Evolutionary conservation across 1,284 basidiomycete species (phyloP), one percentile per base, ranked within the genome.

Genomic region (Inonotus obliquus): DNA sequence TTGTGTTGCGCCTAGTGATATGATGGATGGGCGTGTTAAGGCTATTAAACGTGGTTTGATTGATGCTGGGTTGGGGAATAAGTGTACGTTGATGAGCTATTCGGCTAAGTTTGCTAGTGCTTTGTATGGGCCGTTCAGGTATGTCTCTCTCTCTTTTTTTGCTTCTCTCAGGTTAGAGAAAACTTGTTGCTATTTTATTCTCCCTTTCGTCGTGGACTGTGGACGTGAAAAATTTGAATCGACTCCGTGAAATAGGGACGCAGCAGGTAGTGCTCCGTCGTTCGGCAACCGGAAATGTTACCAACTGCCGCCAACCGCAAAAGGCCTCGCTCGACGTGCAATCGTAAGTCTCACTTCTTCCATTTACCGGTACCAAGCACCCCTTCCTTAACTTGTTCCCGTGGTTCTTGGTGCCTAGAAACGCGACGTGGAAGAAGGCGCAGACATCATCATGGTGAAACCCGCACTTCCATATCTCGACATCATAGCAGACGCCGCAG

Each of bases 391-490:
- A 35, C 27, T 23, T 10, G 5, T 48, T 4, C 32, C n/a, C 58
- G 32, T 23, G 4, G n/a, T 48, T 10, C 32, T 10, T 57, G n/a
- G 38, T 63, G 25, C 45, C 51, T 71, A 97, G 94, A 77, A 85
- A 79, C 91, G 95, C 49, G 97, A 99, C 72, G 82, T 86, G 0
- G 76, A 72, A n/a, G 96, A 99, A 77, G 97, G 97, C 23, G 97
- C 97, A 17, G 97, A 99, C 73, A 93, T 99, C 68, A 87, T 99
- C 71, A 99, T 99, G 96, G 94, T 99, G 72, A 99, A 99, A 73
- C 97, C 97, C 10, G 85, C 93, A 0, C 75, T 98, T 62, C 96
- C 96, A 0, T 99, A 99, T 78, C 90, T 99, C 55, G 97, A 99
- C 76, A 89, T 99, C 72, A 89, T 99, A 64, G 82, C 90, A 38